A percentile compares a stretch with the other conserved stretches of the same genome.
Conservation (phyloP, 805 yeast species). For the Starmerella apicola region DNA sequence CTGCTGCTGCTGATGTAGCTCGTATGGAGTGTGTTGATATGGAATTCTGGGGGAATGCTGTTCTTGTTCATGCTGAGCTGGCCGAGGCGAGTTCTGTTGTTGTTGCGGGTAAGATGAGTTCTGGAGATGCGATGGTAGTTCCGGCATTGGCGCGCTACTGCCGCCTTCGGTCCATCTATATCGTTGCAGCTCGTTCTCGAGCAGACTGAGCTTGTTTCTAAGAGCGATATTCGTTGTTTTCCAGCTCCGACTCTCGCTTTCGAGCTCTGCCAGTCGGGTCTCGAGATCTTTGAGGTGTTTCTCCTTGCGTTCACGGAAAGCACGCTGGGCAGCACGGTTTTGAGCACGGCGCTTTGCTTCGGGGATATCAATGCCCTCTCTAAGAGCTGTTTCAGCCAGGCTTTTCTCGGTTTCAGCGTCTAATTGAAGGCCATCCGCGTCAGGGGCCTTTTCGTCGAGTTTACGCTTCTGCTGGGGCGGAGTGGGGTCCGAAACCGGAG, state of each 20-base stretch:
- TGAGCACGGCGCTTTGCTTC: constrained; percentile 89
- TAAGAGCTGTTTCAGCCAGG: neutral
- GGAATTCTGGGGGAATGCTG: constrained; percentile 3
- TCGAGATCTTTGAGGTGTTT: constrained; percentile 74
- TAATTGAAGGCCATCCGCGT: neutral
- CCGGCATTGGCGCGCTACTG: neutral
- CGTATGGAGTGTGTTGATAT: constrained; percentile 1
- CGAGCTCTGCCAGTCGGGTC: constrained; percentile 58
- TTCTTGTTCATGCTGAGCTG: neutral
- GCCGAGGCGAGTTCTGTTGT: neutral
- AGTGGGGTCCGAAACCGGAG: neutral
- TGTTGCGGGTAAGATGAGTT: neutral
- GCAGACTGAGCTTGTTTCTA: constrained; percentile 59
- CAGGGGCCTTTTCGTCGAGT: constrained; percentile 1
- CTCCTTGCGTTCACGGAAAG: constrained; percentile 90
- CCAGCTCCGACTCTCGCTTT: constrained; percentile 56
- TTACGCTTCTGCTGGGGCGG: constrained; percentile 9
- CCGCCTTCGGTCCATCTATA: constrained; percentile 30
- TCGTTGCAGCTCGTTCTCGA: constrained; percentile 57
- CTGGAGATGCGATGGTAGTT: neutral
- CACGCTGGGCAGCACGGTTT: constrained; percentile 96
- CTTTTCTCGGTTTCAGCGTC: neutral
- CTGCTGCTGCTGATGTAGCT: neutral
- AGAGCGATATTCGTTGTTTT: constrained; percentile 61
- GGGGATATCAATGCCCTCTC: constrained; percentile 37